phyloP scores from a whole-genome alignment of 2,329 filamentous ascomycete genomes.

The Paecilomyces sp. region DNA sequence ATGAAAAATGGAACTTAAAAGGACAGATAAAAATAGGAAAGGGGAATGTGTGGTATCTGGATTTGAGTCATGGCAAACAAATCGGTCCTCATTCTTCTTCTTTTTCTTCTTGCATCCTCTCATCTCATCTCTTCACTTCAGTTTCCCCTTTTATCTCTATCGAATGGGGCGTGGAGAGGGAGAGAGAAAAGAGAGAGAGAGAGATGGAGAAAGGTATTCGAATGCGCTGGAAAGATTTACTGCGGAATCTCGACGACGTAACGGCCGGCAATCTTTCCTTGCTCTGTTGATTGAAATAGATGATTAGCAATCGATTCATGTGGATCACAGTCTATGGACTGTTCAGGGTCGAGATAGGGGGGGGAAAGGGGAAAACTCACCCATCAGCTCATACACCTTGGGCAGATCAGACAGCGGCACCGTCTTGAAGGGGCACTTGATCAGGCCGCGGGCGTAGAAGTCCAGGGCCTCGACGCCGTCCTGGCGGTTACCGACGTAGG shows the following conservation, averaged over 20 bases:
- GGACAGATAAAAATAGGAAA: background rate
- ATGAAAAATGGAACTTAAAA: background rate
- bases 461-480: conserved; percentile 86
- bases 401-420: conserved; percentile 74
- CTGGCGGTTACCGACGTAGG: conserved; percentile 86
- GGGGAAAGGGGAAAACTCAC: conserved; percentile 15
- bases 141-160: background rate
- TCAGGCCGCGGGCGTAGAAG: conserved; percentile 75
- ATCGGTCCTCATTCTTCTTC: too few relatives aligned
- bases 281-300: conserved; percentile 13
- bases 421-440: conserved; percentile 81
- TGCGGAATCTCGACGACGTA: conserved; percentile 40
- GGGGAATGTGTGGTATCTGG: background rate
- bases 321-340: too few relatives aligned
- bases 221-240: conserved; percentile 8
- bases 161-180: background rate
- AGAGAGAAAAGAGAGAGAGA: too few relatives aligned
- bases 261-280: conserved; percentile 35
- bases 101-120: too few relatives aligned
- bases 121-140: background rate
- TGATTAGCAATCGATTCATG: conserved; percentile 9
- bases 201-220: background rate
- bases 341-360: background rate
- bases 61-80: background rate
- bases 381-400: conserved; percentile 71